phyloP scores from a whole-genome alignment of 2,329 filamentous ascomycete species.

The Fusarium stilboides region DNA sequence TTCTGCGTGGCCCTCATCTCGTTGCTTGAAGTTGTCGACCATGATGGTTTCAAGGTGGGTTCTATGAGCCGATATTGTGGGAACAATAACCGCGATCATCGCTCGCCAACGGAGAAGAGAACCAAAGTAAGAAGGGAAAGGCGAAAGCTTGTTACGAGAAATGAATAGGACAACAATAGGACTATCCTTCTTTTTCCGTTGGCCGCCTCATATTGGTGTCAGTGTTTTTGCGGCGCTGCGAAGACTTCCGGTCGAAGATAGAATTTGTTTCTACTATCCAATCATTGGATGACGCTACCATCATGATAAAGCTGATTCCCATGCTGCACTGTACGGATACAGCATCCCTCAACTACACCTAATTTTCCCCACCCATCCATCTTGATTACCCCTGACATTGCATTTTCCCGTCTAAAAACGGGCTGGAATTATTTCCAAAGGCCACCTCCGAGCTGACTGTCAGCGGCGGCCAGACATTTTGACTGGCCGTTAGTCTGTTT shows the following conservation, averaged over 20 bases:
- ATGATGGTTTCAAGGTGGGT: constrained; percentile 38
- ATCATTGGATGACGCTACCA: constrained; percentile 19
- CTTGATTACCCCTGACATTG: constrained; percentile 33
- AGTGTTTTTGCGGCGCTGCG: constrained; percentile 15
- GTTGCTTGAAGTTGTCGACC: constrained; percentile 20
- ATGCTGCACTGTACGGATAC: constrained; percentile 26
- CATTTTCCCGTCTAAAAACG: constrained; percentile 10
- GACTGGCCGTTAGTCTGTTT: constrained; percentile 6
- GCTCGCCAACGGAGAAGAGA: constrained; percentile 30
- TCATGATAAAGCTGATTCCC: constrained; percentile 27
- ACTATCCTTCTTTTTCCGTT: not conserved
- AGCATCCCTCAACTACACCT: constrained; percentile 11
- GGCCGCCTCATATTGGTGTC: constrained; percentile 16
- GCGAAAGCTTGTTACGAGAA: constrained; percentile 32
- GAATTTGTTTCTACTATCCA: constrained; percentile 19
- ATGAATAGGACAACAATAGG: constrained; percentile 1
- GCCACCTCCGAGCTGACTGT: constrained; percentile 7
- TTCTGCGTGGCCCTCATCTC: constrained; percentile 39
- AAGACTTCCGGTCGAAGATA: constrained; percentile 12
- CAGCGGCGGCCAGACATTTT: constrained; percentile 6
- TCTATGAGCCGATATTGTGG: constrained; percentile 39
- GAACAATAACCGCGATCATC: constrained; percentile 36
- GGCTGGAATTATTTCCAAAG: not conserved
- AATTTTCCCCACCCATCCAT: constrained; percentile 35
- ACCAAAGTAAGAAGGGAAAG: constrained; percentile 37